Conservation (phyloP, 208 protist species). For the Acanthamoeba triangularis region DNA sequence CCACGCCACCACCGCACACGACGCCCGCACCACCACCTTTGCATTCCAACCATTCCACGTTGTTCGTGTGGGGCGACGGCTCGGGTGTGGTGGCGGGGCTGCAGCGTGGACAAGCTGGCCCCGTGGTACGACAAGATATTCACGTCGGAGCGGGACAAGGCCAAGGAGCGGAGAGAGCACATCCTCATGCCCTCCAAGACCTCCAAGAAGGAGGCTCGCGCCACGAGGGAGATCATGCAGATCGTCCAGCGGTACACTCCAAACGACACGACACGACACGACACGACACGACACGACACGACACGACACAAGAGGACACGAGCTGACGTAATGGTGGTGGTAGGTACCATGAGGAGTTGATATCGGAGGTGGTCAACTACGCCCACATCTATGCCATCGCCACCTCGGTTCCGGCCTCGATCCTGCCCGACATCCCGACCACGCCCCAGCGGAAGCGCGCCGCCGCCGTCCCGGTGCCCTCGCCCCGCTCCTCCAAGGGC, state of each 20-base stretch:
- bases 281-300: too few relatives aligned
- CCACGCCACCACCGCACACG: background rate
- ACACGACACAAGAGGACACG: too few relatives aligned
- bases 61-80: background rate
- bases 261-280: too few relatives aligned
- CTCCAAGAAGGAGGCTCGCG: constrained; percentile 12
- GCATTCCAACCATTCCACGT: background rate
- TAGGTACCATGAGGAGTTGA: constrained; percentile 47
- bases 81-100: background rate
- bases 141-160: background rate
- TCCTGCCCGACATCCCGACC: constrained; percentile 39
- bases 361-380: constrained; percentile 49
- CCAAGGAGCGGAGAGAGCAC: constrained; percentile 6
- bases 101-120: background rate
- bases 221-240: constrained; percentile 6
- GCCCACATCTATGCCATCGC: constrained; percentile 51
- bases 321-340: too few relatives aligned
- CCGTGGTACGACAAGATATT: background rate
- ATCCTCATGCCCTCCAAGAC: constrained; percentile 55
- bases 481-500: background rate
- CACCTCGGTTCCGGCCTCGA: constrained; percentile 16
- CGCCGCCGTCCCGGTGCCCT: background rate
- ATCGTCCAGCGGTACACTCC: background rate
- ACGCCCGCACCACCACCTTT: background rate
- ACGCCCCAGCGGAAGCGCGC: background rate